phyloP scores from a whole-genome alignment of 176 grass and related monocot species.

The Pharus latifolius region DNA sequence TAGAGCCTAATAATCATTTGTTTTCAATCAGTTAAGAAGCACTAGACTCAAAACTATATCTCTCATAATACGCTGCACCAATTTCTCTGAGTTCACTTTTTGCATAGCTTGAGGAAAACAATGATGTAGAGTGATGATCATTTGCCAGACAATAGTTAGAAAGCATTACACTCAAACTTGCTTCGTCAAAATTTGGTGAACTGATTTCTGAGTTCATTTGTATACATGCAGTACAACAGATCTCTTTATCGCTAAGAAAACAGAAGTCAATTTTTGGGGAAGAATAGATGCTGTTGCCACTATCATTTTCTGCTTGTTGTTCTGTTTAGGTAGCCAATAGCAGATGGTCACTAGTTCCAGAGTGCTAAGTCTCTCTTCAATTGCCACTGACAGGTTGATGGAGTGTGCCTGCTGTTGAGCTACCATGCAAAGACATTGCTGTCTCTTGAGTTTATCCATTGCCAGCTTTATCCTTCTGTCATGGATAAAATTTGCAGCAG shows the following conservation, averaged over 20 bases:
- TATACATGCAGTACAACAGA: neutral
- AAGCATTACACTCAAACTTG: no score
- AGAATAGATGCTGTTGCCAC: neutral
- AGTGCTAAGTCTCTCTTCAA: neutral
- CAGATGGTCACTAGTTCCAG: neutral
- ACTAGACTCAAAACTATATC: neutral
- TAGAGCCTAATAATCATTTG: neutral
- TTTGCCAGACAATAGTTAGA: no score
- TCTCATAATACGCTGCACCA: no score
- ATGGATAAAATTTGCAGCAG: conserved; percentile 45
- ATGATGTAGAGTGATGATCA: no score
- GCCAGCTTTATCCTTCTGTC: conserved; percentile 31
- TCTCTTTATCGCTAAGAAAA: neutral
- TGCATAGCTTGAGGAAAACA: no score
- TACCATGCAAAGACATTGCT: conserved; percentile 39
- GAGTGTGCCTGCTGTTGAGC: conserved; percentile 32
- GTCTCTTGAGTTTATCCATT: conserved; percentile 49
- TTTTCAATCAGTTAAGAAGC: conserved; percentile 10
- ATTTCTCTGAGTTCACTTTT: no score
- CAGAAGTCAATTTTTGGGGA: neutral
- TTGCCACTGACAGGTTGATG: conserved; percentile 32
- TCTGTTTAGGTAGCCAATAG: neutral
- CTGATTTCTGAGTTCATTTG: neutral
- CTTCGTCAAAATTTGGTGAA: no score
- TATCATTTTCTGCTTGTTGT: neutral